Conservation (phyloP, 2,329 filamentous ascomycete species). For the Daldinia sp. region DNA sequence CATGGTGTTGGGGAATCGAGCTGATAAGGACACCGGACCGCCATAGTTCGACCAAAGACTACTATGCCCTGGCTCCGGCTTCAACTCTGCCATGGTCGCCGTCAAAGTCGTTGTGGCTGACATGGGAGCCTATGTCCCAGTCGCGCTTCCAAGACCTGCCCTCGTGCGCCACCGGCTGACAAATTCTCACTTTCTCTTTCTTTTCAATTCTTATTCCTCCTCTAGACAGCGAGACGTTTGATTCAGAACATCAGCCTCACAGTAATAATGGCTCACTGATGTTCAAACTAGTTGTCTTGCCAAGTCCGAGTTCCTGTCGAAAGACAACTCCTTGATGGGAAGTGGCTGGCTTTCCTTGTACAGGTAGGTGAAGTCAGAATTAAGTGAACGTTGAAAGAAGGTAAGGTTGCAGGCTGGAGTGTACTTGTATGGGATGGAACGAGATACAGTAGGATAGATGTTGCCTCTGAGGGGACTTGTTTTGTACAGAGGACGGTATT, state of each 20-base stretch:
- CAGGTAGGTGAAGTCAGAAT: slow-evolving; percentile 43
- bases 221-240: slow-evolving; percentile 21
- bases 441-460: slow-evolving; percentile 49
- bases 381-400: slow-evolving; percentile 45
- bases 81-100: slow-evolving; percentile 70
- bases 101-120: slow-evolving; percentile 68
- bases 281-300: slow-evolving; percentile 26
- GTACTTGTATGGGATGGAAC: slow-evolving; percentile 49
- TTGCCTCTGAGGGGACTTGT: slow-evolving; percentile 46
- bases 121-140: slow-evolving; percentile 62
- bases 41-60: slow-evolving; percentile 66
- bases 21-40: slow-evolving; percentile 62
- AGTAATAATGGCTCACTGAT: slow-evolving; percentile 25
- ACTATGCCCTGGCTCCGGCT: slow-evolving; percentile 65
- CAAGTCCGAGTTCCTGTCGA: slow-evolving; percentile 33
- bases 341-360: slow-evolving; percentile 40
- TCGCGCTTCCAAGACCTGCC: slow-evolving; percentile 34
- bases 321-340: slow-evolving; percentile 36
- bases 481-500: slow-evolving; percentile 46
- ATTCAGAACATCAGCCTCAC: slow-evolving; percentile 34
- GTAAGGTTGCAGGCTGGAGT: slow-evolving; percentile 48
- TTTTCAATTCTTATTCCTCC: slow-evolving; percentile 21
- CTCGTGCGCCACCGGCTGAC: slow-evolving; percentile 34
- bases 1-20: slow-evolving; percentile 60
- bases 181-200: slow-evolving; percentile 11